Base-by-base conservation (phyloP, 352 stramenopile species). In the Sclerospora graminicola region DNA sequence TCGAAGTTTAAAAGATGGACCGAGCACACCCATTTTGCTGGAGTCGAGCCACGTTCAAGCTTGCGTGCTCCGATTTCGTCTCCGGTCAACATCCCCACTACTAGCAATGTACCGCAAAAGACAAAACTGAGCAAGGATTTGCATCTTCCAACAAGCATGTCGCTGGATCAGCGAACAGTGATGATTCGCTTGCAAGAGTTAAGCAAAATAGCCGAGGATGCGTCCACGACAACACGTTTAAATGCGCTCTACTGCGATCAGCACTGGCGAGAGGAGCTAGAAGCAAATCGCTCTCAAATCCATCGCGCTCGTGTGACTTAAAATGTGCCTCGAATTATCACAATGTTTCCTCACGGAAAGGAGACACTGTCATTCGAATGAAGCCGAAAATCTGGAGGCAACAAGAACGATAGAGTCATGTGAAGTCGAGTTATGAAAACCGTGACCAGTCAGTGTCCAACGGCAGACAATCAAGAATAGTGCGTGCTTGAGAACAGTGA, bases 221-320 rank as follows among this genome's bases (percentile, higher is more conserved):
- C 73, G n/a, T 85, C 71, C 45, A 50, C 62, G 23, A 77, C 47
- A 30, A 60, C 67, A 8, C 56, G 62, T 8, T 57, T 70, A 33
- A 85, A 81, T 50, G 57, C 69, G 15, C 57, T 66, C 41, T 69
- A 68, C 41, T 63, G 72, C 29, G 38, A 53, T 13, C 45, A 61
- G 44, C 56, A 74, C 19, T 61, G 47, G 35, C 42, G 44, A 36
- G 39, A 66, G 23, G 57, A 61, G 20, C 38, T 61, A 20, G 42
- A 62, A 43, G 47, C 46, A 15, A 57, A 40, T 11, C 41, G 41
- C 18, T 51, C 44, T 20, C 51, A 38, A 40, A 27, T 53, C 43
- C 50, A 33, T 18, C 55, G 32, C 16, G 33, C 9, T n/a, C 4
- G 21, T 26, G 6, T 26, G 21, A 26, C 21, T 26, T 7, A 26